Conservation (phyloP, 2,329 filamentous ascomycete species). For the Fusarium sp. region DNA sequence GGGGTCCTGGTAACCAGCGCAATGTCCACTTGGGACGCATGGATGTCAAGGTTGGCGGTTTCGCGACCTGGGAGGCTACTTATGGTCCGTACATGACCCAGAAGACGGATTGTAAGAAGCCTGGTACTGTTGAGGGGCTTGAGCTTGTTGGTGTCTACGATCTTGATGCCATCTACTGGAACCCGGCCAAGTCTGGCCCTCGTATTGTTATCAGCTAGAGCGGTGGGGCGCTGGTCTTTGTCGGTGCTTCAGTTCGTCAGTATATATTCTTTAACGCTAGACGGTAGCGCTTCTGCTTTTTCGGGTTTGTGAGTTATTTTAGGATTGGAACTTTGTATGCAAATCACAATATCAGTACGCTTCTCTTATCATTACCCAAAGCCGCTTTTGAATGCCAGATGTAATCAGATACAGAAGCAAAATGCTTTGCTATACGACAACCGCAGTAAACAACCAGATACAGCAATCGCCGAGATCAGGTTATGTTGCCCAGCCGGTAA, state of each 20-base stretch:
- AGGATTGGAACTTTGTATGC: not conserved
- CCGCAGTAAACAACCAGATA: not conserved
- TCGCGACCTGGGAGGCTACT: not conserved
- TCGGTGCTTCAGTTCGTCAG: not conserved
- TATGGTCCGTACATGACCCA: not conserved
- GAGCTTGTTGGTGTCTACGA: constrained; percentile 4
- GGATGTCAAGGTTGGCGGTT: not conserved
- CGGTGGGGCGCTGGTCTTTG: not conserved
- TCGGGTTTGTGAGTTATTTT: not conserved
- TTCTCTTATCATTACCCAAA: not conserved
- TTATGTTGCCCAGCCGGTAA: not conserved
- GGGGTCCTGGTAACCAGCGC: not conserved
- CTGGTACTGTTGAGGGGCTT: constrained; percentile 2
- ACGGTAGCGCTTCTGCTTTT: not conserved
- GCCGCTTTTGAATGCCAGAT: accelerated
- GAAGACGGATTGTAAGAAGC: constrained; percentile 2
- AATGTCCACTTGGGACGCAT: not conserved
- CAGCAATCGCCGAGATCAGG: not conserved
- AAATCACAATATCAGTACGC: not conserved
- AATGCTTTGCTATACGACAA: not conserved
- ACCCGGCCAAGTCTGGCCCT: not conserved
- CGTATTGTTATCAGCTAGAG: constrained; percentile 2
- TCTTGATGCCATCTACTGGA: not conserved
- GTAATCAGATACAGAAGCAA: accelerated
- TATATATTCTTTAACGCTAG: not conserved